phyloP scores from a whole-genome alignment of 257 asterid species.

The Penstemon barbatus region DNA sequence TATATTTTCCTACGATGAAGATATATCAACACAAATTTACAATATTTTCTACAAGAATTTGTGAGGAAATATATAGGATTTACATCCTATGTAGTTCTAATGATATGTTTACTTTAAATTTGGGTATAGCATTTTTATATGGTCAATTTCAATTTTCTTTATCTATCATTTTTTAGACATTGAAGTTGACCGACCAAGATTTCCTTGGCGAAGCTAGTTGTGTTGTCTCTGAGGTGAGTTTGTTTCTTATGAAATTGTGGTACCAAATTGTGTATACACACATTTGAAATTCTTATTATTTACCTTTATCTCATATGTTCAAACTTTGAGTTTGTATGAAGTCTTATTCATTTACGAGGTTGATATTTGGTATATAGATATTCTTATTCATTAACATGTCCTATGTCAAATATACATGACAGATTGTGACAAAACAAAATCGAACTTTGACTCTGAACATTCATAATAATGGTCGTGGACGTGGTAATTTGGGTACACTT shows the following conservation, averaged over 20 bases:
- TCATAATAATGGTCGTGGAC: slow-evolving; percentile 40
- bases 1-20: too few relatives aligned
- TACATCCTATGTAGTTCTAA: not conserved
- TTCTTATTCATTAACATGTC: not conserved
- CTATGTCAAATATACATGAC: slow-evolving; percentile 25
- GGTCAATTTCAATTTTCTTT: not conserved
- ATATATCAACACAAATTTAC: too few relatives aligned
- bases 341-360: not conserved
- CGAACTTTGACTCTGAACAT: slow-evolving; percentile 54
- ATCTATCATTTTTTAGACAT: slow-evolving; percentile 38
- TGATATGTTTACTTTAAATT: not conserved
- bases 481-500: slow-evolving; percentile 56
- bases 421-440: slow-evolving; percentile 64
- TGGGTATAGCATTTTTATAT: too few relatives aligned
- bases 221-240: slow-evolving; percentile 66
- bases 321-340: not conserved
- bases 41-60: too few relatives aligned
- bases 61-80: too few relatives aligned
- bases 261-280: not conserved
- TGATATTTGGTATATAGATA: too few relatives aligned
- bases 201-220: slow-evolving; percentile 78
- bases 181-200: slow-evolving; percentile 68
- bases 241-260: not conserved
- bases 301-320: not conserved
- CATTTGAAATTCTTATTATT: not conserved